phyloP scores from a whole-genome alignment of 2,329 filamentous ascomycete genomes.

The Neofusicoccum ribis region DNA sequence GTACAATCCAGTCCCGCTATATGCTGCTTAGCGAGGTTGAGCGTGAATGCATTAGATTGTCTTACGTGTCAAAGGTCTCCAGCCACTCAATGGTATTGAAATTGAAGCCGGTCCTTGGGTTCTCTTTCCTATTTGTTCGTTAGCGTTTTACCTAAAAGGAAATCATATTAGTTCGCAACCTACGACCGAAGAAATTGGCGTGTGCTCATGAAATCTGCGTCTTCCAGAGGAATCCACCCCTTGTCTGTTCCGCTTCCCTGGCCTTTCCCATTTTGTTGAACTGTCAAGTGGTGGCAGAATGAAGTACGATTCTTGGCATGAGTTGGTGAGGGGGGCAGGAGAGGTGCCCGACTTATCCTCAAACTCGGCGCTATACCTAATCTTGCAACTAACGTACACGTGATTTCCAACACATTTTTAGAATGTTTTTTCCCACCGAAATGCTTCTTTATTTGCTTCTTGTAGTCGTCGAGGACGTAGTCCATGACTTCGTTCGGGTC shows the following conservation, averaged over 20 bases:
- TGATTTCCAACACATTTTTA: no score
- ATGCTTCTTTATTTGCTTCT: not conserved
- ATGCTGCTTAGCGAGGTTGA: not conserved
- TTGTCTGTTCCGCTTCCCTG: not conserved
- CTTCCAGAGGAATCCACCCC: not conserved
- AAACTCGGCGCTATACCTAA: no score
- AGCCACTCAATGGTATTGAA: slow-evolving; percentile 18
- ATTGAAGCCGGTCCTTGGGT: not conserved
- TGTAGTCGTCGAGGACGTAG: not conserved
- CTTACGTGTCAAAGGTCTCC: slow-evolving; percentile 13
- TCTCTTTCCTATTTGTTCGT: no score
- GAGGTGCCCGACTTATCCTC: no score
- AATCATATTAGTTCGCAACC: not conserved
- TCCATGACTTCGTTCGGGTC: not conserved
- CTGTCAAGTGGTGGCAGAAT: no score
- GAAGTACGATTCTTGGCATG: no score
- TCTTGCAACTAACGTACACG: no score
- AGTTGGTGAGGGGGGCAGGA: no score
- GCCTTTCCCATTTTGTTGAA: not conserved
- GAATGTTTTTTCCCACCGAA: not conserved
- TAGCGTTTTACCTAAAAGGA: no score
- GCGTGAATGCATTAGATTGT: not conserved
- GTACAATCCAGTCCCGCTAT: slow-evolving; percentile 32
- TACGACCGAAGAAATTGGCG: slow-evolving; percentile 12
- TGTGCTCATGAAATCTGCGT: slow-evolving; percentile 11